Evolutionary conservation across 2,329 filamentous ascomycete species (phyloP).

Genomic region (Fusarium circinatum): DNA sequence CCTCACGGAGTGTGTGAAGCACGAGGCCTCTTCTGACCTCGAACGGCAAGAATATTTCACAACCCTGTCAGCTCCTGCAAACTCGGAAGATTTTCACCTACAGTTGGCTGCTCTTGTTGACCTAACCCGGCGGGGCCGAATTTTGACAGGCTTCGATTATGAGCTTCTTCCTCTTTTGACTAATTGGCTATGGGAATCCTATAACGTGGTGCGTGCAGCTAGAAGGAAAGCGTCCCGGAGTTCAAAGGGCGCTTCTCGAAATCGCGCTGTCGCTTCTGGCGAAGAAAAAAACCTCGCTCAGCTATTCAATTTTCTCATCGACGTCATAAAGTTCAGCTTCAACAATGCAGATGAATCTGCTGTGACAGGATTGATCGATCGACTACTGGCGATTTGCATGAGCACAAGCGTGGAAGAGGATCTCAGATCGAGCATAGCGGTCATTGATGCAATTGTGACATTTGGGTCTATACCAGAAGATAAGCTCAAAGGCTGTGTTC

Average conservation of each 20-base stretch:
- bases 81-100: slow-evolving; percentile 71
- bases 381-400: slow-evolving; percentile 73
- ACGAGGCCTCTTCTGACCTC: slow-evolving; percentile 70
- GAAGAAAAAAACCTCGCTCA: slow-evolving; percentile 72
- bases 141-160: slow-evolving; percentile 74
- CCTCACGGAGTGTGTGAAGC: slow-evolving; percentile 72
- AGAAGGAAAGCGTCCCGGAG: slow-evolving; percentile 57
- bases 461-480: slow-evolving; percentile 74
- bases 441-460: slow-evolving; percentile 77
- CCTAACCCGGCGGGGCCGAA: slow-evolving; percentile 69
- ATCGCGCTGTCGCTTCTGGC: slow-evolving; percentile 51
- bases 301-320: slow-evolving; percentile 72
- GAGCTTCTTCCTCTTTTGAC: slow-evolving; percentile 71
- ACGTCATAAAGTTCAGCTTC: slow-evolving; percentile 81
- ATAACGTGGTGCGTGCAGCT: slow-evolving; percentile 62
- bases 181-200: slow-evolving; percentile 67
- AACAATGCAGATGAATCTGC: slow-evolving; percentile 72
- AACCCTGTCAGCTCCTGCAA: slow-evolving; percentile 65
- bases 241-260: slow-evolving; percentile 52
- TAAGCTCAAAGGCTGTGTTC: slow-evolving; percentile 72
- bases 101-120: slow-evolving; percentile 72
- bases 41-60: slow-evolving; percentile 74
- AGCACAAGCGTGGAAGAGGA: slow-evolving; percentile 73
- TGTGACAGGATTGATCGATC: slow-evolving; percentile 69
- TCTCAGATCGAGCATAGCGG: slow-evolving; percentile 71